phyloP scores from a whole-genome alignment of 2,329 filamentous ascomycete genomes.

The Penicillium brasilianum region DNA sequence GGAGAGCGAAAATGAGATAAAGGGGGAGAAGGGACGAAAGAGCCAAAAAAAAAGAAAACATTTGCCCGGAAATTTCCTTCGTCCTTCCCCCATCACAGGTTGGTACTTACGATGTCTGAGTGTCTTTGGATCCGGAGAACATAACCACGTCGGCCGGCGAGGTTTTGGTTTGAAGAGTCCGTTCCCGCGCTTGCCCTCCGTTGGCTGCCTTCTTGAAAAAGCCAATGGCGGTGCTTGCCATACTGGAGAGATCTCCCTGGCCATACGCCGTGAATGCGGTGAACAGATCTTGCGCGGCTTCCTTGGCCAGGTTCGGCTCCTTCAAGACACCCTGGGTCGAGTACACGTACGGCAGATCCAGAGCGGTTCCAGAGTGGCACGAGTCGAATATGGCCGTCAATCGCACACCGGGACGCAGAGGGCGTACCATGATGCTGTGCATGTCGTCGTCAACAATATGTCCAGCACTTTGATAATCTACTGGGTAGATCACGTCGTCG shows the following conservation, averaged over 20 bases:
- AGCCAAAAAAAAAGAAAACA: neutral
- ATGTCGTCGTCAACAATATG: conserved; percentile 81
- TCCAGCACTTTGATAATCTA: conserved; percentile 71
- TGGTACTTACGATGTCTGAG: conserved; percentile 68
- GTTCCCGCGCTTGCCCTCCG: conserved; percentile 78
- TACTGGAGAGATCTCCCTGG: conserved; percentile 78
- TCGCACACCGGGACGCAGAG: conserved; percentile 85
- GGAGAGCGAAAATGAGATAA: neutral
- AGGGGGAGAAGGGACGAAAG: neutral
- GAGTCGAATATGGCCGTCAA: conserved; percentile 71
- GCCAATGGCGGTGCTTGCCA: conserved; percentile 77
- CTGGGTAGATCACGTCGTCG: conserved; percentile 79
- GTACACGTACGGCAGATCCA: conserved; percentile 72
- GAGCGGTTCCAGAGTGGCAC: conserved; percentile 69
- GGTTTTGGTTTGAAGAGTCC: conserved; percentile 85
- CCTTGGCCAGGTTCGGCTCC: conserved; percentile 70
- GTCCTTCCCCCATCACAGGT: neutral
- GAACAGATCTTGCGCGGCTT: conserved; percentile 67
- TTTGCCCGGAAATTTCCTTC: neutral
- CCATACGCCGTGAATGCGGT: conserved; percentile 76
- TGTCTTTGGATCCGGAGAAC: conserved; percentile 96
- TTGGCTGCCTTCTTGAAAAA: conserved; percentile 86
- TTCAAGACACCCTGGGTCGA: conserved; percentile 70
- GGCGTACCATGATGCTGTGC: conserved; percentile 75
- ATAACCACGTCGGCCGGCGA: conserved; percentile 95